phyloP scores from a whole-genome alignment of 805 yeast species.

The Spathaspora sp. region DNA sequence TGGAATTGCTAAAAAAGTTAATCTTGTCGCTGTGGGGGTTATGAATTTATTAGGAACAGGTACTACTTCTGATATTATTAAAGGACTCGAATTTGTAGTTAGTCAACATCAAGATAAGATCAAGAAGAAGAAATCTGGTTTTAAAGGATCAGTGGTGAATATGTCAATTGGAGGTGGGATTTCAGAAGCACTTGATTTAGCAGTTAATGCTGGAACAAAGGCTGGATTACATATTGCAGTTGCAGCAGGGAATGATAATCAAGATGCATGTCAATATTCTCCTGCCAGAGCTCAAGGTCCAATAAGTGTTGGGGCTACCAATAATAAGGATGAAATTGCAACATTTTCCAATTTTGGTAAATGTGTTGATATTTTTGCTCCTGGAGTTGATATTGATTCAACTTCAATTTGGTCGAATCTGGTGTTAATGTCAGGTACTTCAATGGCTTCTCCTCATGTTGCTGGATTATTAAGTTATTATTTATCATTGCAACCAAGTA shows the following conservation, averaged over 20 bases:
- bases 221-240: conserved; percentile 59
- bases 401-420: conserved; percentile 57
- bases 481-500: conserved; percentile 52
- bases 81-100: conserved; percentile 39
- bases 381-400: conserved; percentile 53
- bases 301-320: conserved; percentile 51
- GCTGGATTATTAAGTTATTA: conserved; percentile 55
- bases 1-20: conserved; percentile 73
- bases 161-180: conserved; percentile 62
- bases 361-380: conserved; percentile 53
- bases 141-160: conserved; percentile 60
- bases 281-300: conserved; percentile 58
- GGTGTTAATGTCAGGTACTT: conserved; percentile 55
- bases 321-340: conserved; percentile 43
- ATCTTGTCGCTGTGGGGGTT: conserved; percentile 39
- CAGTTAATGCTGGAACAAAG: conserved; percentile 55
- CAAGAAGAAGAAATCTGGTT: conserved; percentile 31
- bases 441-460: conserved; percentile 63
- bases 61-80: conserved; percentile 38
- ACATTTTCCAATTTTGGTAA: conserved; percentile 52
- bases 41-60: conserved; percentile 39
- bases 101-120: conserved; percentile 32
- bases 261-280: conserved; percentile 57
- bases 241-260: conserved; percentile 62
- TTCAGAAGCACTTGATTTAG: conserved; percentile 53